Percentiles rank a stretch among this genome's conserved stretches.
Conservation (phyloP, 305 asterid species). For the Salvia sclarea region DNA sequence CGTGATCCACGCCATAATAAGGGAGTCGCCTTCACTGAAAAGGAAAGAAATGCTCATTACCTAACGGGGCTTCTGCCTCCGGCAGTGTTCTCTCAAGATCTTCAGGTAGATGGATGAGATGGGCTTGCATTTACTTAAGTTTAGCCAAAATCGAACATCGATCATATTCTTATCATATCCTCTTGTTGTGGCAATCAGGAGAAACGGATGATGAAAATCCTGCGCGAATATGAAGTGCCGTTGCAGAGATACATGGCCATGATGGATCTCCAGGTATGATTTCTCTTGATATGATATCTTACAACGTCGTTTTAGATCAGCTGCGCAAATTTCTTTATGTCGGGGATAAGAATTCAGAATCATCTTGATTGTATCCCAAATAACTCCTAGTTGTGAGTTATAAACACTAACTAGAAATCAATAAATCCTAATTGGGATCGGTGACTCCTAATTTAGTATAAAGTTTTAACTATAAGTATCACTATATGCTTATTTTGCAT, state of each 20-base stretch:
- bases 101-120: slow-evolving; percentile 57
- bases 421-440: no score
- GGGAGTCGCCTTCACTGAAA: slow-evolving; percentile 79
- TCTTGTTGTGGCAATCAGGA: slow-evolving; percentile 49
- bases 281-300: neutral
- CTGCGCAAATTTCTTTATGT: no score
- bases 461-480: neutral
- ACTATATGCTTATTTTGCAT: slow-evolving; percentile 11
- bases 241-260: slow-evolving; percentile 89
- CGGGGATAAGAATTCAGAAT: neutral
- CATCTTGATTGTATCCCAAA: neutral
- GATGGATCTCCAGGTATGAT: slow-evolving; percentile 96
- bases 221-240: slow-evolving; percentile 80
- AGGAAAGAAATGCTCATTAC: slow-evolving; percentile 86
- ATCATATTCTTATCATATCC: slow-evolving; percentile 4
- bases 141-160: neutral
- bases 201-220: slow-evolving; percentile 65
- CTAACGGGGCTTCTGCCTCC: slow-evolving; percentile 93
- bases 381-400: no score
- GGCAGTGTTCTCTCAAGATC: slow-evolving; percentile 58
- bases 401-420: no score
- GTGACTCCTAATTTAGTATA: no score
- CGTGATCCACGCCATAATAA: slow-evolving; percentile 93
- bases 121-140: neutral
- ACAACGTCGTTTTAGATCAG: neutral